Evolutionary conservation across 352 stramenopile genomes (phyloP).

Genomic region (Phytophthora brassicae): DNA sequence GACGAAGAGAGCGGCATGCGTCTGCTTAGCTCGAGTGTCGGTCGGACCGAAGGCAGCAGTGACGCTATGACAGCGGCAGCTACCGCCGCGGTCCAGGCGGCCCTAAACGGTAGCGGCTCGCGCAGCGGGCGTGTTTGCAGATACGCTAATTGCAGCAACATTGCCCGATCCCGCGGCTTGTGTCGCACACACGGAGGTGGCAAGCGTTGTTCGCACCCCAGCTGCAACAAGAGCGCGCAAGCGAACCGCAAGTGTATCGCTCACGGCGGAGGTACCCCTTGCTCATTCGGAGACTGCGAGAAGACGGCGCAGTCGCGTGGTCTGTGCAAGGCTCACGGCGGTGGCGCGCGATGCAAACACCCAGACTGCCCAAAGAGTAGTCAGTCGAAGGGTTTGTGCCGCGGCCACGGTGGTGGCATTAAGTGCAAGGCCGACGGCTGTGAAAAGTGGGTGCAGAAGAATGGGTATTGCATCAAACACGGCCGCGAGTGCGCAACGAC

Average conservation of each 20-base stretch:
- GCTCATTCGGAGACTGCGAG: constrained; percentile 84
- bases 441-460: constrained; percentile 90
- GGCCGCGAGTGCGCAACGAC: constrained; percentile 72
- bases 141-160: constrained; percentile 86
- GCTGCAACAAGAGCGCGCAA: constrained; percentile 88
- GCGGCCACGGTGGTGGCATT: constrained; percentile 80
- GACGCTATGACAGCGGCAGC: constrained; percentile 36
- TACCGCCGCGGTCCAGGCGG: constrained; percentile 25
- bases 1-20: constrained; percentile 74
- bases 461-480: constrained; percentile 90
- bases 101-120: constrained; percentile 19
- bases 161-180: constrained; percentile 73
- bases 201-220: constrained; percentile 80
- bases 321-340: constrained; percentile 83
- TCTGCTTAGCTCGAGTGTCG: constrained; percentile 72
- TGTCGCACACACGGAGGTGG: constrained; percentile 77
- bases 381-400: constrained; percentile 81
- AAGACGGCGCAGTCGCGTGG: constrained; percentile 87
- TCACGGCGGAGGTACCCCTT: constrained; percentile 82
- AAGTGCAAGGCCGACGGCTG: constrained; percentile 87
- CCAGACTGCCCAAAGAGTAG: constrained; percentile 86
- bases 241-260: constrained; percentile 89
- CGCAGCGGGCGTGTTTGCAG: constrained; percentile 77
- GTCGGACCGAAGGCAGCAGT: constrained; percentile 39
- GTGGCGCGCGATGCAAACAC: constrained; percentile 81